These are phyloP conservation scores for Zelopaecilomyces penicillatus DNA, from an alignment of 2,329 filamentous ascomycete species.

Conservation along the genomic window DNA sequence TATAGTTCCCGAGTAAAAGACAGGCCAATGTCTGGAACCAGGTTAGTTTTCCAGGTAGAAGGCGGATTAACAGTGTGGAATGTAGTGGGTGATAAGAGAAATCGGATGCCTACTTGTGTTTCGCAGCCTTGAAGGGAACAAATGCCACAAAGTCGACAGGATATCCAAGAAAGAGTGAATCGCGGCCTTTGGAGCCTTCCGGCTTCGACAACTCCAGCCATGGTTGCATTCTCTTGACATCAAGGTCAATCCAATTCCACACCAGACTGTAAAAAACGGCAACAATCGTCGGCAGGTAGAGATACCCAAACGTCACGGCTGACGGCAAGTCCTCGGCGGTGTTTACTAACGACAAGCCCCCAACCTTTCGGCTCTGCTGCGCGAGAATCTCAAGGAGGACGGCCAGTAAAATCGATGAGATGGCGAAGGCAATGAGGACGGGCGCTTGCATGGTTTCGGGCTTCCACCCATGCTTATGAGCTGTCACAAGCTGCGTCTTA, in stretches of 20 bases:
- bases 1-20: slow-evolving; percentile 26
- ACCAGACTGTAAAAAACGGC: slow-evolving; percentile 46
- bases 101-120: slow-evolving; percentile 13
- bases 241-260: slow-evolving; percentile 53
- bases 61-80: too few relatives aligned
- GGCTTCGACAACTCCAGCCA: slow-evolving; percentile 48
- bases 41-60: neutral
- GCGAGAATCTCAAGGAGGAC: slow-evolving; percentile 30
- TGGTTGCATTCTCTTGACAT: slow-evolving; percentile 50
- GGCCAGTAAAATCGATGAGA: neutral
- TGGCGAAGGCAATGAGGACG: neutral
- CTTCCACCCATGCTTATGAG: slow-evolving; percentile 19
- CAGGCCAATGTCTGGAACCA: slow-evolving; percentile 24
- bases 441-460: neutral
- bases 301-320: slow-evolving; percentile 29
- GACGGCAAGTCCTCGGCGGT: slow-evolving; percentile 25
- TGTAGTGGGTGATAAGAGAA: too few relatives aligned
- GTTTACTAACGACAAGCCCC: slow-evolving; percentile 28
- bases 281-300: slow-evolving; percentile 45
- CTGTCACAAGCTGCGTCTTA: slow-evolving; percentile 31
- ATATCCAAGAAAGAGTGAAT: slow-evolving; percentile 46
- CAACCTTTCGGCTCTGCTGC: slow-evolving; percentile 26
- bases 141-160: slow-evolving; percentile 31
- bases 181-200: slow-evolving; percentile 30
- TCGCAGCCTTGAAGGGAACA: slow-evolving; percentile 22